These are phyloP conservation scores for Aspergillus eucalypticola DNA, from an alignment of 2,329 filamentous ascomycete genomes.

Conservation along the genomic window DNA sequence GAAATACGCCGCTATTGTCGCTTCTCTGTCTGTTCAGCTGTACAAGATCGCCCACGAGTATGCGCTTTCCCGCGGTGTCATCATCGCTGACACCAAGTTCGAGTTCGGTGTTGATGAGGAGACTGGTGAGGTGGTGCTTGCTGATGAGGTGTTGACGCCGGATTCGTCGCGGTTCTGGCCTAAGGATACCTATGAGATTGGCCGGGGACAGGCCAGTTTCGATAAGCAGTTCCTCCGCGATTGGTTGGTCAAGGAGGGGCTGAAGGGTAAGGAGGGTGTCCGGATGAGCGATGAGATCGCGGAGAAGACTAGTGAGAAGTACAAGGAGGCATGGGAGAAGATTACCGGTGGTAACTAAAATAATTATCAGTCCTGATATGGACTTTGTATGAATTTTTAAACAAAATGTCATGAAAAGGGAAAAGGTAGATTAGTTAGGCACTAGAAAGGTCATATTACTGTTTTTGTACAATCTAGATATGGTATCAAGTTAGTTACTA, in stretches of 20 bases:
- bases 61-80: conserved; percentile 62
- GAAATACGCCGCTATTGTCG: conserved; percentile 64
- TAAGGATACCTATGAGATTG: conserved; percentile 68
- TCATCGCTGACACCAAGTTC: conserved; percentile 77
- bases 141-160: conserved; percentile 85
- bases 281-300: conserved; percentile 72
- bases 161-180: conserved; percentile 88
- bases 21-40: conserved; percentile 63
- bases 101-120: conserved; percentile 70
- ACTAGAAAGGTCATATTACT: not conserved
- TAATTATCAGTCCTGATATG: conserved; percentile 24
- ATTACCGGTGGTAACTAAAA: conserved; percentile 61
- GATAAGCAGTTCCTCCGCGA: conserved; percentile 86
- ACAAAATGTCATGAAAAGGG: not conserved
- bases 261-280: conserved; percentile 75
- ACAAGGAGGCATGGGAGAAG: conserved; percentile 72
- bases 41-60: conserved; percentile 57
- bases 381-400: not conserved
- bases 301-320: conserved; percentile 68
- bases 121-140: conserved; percentile 68
- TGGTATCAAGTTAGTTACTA: conserved; percentile 4
- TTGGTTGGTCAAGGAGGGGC: conserved; percentile 71
- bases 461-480: conserved; percentile 20
- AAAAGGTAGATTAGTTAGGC: not conserved
- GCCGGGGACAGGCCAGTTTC: conserved; percentile 76